These are phyloP conservation scores for Paraphoma sp. DNA, from an alignment of 2,329 filamentous ascomycete genomes.

Conservation along the genomic window DNA sequence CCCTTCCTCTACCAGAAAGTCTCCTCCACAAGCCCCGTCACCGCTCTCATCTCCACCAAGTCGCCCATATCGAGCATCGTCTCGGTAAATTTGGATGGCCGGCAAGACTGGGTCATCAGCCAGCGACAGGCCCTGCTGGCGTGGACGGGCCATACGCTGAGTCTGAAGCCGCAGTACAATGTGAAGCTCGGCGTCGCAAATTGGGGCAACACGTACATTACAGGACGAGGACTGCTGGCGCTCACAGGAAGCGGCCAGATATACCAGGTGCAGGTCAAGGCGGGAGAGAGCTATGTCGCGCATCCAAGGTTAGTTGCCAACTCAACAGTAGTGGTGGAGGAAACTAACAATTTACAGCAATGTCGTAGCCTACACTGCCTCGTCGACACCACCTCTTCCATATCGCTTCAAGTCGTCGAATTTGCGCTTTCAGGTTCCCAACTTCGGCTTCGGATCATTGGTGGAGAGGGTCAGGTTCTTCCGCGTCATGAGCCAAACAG, in stretches of 20 bases:
- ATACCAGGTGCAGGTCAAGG: constrained; percentile 80
- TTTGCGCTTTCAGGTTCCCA: constrained; percentile 79
- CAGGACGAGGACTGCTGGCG: constrained; percentile 84
- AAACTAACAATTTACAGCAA: constrained; percentile 60
- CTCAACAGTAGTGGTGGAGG: neutral
- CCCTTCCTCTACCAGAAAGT: constrained; percentile 94
- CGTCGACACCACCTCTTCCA: constrained; percentile 74
- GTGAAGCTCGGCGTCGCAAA: constrained; percentile 77
- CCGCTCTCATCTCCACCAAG: constrained; percentile 86
- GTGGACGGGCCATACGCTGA: constrained; percentile 91
- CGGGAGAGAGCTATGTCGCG: constrained; percentile 87
- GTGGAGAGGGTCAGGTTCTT: constrained; percentile 77
- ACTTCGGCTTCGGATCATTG: constrained; percentile 65
- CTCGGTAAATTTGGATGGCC: constrained; percentile 88
- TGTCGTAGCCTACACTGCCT: constrained; percentile 87
- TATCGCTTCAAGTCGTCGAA: constrained; percentile 85
- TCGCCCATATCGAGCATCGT: constrained; percentile 86
- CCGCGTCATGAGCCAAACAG: constrained; percentile 72
- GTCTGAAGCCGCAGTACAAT: constrained; percentile 77
- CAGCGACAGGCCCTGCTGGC: constrained; percentile 90
- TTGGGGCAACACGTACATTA: constrained; percentile 90
- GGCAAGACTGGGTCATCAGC: constrained; percentile 91
- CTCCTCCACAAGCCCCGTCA: constrained; percentile 85
- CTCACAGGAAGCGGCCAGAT: constrained; percentile 87
- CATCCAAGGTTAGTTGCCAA: constrained; percentile 69